phyloP scores from a whole-genome alignment of 352 stramenopile genomes.

The Phytophthora macrochlamydospora region DNA sequence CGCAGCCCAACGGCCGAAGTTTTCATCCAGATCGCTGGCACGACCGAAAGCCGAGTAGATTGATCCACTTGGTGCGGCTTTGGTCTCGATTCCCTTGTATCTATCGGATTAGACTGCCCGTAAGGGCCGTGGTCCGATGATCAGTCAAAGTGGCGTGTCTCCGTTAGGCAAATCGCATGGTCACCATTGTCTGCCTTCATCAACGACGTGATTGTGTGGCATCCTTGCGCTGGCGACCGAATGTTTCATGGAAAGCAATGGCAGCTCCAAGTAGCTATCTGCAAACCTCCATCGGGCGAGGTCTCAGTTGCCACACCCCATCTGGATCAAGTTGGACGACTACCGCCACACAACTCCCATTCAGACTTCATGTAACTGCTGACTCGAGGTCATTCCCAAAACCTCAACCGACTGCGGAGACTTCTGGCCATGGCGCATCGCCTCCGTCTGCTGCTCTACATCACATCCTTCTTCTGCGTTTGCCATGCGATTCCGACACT shows the following conservation, averaged over 20 bases:
- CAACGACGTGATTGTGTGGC: neutral
- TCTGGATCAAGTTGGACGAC: no score
- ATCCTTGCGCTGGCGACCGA: neutral
- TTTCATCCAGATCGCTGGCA: no score
- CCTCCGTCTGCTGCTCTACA: constrained; percentile 16
- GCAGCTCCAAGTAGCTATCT: no score
- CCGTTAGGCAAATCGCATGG: neutral
- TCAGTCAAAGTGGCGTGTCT: no score
- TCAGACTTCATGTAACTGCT: neutral
- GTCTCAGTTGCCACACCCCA: no score
- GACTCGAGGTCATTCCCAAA: neutral
- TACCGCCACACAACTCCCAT: neutral
- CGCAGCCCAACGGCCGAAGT: neutral
- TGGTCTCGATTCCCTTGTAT: no score
- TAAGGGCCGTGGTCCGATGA: no score
- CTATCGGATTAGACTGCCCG: no score
- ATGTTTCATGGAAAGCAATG: no score
- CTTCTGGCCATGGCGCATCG: constrained; percentile 5
- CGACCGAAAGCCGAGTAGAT: no score
- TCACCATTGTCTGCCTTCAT: neutral
- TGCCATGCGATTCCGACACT: constrained; percentile 1
- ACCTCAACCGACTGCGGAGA: neutral
- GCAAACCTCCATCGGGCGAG: no score
- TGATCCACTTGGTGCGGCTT: no score
- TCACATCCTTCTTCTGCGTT: neutral